A percentile compares a stretch with the other conserved stretches of the same genome.
These are phyloP conservation scores for Komagataea norvegica DNA, from an alignment of 1,139 yeast genomes.

Conservation along the genomic window DNA sequence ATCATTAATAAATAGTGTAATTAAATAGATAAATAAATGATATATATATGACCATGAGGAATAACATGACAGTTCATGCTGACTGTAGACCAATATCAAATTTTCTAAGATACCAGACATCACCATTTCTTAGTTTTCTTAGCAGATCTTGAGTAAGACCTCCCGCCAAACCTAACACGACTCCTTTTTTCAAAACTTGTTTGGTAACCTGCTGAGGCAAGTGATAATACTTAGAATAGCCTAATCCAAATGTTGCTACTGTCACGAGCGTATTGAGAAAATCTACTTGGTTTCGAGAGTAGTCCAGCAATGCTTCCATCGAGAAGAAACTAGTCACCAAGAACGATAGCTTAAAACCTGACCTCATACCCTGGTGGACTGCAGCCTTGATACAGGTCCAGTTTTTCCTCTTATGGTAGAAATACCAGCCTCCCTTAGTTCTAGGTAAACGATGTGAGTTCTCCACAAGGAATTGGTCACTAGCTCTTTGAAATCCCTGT, in stretches of 20 bases:
- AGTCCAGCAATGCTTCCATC: constrained; percentile 58
- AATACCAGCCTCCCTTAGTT: constrained; percentile 84
- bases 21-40: background rate
- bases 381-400: constrained; percentile 65
- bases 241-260: constrained; percentile 46
- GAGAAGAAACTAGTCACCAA: constrained; percentile 52
- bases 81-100: constrained; percentile 4
- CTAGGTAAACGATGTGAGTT: constrained; percentile 79
- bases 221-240: constrained; percentile 42
- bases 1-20: constrained; percentile 6
- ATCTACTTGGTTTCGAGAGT: constrained; percentile 50
- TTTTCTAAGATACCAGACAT: constrained; percentile 53
- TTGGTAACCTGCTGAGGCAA: constrained; percentile 45
- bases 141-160: constrained; percentile 66
- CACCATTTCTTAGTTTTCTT: constrained; percentile 54
- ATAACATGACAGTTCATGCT: background rate
- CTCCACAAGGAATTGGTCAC: constrained; percentile 66
- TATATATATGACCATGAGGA: background rate
- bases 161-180: constrained; percentile 49
- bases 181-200: constrained; percentile 49
- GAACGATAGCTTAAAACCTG: constrained; percentile 40
- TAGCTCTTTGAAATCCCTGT: constrained; percentile 52
- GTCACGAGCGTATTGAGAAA: constrained; percentile 58
- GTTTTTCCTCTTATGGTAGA: constrained; percentile 80
- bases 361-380: constrained; percentile 45